These are phyloP conservation scores for Komagataella ulmi DNA, from an alignment of 805 yeast species.

Conservation along the genomic window DNA sequence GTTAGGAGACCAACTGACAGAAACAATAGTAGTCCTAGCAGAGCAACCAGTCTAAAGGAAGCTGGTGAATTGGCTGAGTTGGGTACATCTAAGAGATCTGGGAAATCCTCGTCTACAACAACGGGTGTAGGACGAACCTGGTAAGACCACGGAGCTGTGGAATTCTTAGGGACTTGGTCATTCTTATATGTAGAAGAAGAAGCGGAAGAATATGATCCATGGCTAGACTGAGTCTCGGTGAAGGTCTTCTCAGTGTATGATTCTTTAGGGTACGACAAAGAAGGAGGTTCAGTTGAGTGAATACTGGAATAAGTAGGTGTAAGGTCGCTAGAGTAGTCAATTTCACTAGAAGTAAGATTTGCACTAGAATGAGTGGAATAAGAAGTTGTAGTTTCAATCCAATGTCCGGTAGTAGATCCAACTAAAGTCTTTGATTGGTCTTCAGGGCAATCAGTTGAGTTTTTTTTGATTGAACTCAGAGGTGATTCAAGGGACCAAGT, in stretches of 20 bases:
- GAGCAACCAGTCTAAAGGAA: neutral
- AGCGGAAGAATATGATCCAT: neutral
- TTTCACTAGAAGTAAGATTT: neutral
- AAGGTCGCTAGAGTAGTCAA: neutral
- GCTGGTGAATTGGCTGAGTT: neutral
- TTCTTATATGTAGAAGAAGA: neutral
- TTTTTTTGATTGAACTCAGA: neutral
- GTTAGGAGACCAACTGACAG: neutral
- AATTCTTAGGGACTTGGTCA: neutral
- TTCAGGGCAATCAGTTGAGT: neutral
- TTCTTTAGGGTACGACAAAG: neutral
- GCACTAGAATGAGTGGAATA: neutral
- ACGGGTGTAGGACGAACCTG: neutral
- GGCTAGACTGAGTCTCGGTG: neutral
- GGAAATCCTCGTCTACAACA: neutral
- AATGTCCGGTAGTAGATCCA: neutral
- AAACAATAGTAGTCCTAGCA: neutral
- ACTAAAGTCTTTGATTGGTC: neutral
- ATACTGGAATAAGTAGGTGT: neutral
- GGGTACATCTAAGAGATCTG: neutral
- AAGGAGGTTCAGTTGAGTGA: neutral
- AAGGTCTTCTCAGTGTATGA: neutral
- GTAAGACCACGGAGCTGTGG: neutral
- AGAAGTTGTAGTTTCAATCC: neutral
- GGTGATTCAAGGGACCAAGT: neutral